Evolutionary conservation across 495 filamentous ascomycete genomes (phyloP).

Genomic region (Geopyxis carbonaria): DNA sequence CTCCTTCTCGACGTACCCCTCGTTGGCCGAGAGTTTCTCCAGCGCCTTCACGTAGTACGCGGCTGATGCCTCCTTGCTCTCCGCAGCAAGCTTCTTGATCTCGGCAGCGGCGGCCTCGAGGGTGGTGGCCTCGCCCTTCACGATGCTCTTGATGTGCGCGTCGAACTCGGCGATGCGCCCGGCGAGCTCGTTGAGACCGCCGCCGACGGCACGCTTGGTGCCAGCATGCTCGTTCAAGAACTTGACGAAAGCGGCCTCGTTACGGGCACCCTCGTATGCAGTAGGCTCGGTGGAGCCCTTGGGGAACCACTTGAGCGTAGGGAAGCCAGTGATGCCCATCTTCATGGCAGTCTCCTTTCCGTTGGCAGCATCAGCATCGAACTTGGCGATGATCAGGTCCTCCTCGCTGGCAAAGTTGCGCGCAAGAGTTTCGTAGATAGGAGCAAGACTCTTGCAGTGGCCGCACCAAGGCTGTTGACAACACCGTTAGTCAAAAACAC

Average conservation of each 20-base stretch:
- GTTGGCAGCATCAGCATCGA: conserved; percentile 60
- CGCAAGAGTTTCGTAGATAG: conserved; percentile 77
- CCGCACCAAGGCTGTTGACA: conserved; percentile 25
- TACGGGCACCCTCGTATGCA: conserved; percentile 59
- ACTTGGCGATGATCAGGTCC: conserved; percentile 73
- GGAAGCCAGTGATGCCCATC: conserved; percentile 69
- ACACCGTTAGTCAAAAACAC: not conserved
- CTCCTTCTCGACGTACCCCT: conserved; percentile 74
- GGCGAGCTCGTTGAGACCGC: conserved; percentile 58
- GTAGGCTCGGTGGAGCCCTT: conserved; percentile 60
- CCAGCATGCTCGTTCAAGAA: conserved; percentile 84
- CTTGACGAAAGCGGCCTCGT: conserved; percentile 55
- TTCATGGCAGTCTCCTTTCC: conserved; percentile 45
- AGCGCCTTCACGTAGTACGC: conserved; percentile 86
- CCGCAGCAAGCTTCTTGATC: conserved; percentile 49
- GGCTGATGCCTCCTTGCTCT: conserved; percentile 65
- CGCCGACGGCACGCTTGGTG: conserved; percentile 69
- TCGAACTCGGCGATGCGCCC: conserved; percentile 71
- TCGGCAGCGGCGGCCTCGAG: conserved; percentile 40
- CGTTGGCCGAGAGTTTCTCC: conserved; percentile 59
- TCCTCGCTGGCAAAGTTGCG: conserved; percentile 62
- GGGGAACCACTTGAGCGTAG: conserved; percentile 96
- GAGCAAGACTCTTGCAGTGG: conserved; percentile 96
- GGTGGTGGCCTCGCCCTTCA: conserved; percentile 39
- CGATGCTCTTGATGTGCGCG: conserved; percentile 49